Conservation (phyloP, 805 yeast genomes). For the fission yeast (Schizosaccharomyces pombe) region DNA sequence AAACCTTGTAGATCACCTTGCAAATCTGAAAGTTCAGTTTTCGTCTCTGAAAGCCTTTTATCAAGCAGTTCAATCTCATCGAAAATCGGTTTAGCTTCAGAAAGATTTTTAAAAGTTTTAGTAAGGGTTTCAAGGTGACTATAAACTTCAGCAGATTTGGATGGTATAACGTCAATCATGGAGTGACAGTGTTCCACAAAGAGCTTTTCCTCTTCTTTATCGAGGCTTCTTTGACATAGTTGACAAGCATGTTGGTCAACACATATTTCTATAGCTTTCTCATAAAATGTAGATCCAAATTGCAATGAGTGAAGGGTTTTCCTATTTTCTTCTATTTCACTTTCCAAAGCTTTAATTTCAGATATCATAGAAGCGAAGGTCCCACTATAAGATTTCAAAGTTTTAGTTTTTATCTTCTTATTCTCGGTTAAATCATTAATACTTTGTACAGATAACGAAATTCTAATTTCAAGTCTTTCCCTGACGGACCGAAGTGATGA, state of each 20-base stretch:
- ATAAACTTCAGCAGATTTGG: not conserved
- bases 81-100: too few relatives aligned
- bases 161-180: not conserved
- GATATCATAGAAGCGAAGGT: too few relatives aligned
- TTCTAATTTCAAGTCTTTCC: too few relatives aligned
- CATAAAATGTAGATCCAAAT: not conserved
- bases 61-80: too few relatives aligned
- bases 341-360: not conserved
- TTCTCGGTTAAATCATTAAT: too few relatives aligned
- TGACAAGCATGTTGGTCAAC: not conserved
- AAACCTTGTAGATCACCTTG: too few relatives aligned
- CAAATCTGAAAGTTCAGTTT: too few relatives aligned
- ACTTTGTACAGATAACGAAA: too few relatives aligned
- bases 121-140: not conserved
- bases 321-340: not conserved
- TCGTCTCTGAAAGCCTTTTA: too few relatives aligned
- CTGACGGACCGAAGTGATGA: too few relatives aligned
- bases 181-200: slow-evolving; percentile 14
- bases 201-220: slow-evolving; percentile 15
- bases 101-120: not conserved
- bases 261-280: not conserved
- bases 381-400: too few relatives aligned
- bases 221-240: not conserved
- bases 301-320: not conserved
- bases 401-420: too few relatives aligned